phyloP scores from a whole-genome alignment of 768 basidiomycete species.

The Suillus subalutaceus region DNA sequence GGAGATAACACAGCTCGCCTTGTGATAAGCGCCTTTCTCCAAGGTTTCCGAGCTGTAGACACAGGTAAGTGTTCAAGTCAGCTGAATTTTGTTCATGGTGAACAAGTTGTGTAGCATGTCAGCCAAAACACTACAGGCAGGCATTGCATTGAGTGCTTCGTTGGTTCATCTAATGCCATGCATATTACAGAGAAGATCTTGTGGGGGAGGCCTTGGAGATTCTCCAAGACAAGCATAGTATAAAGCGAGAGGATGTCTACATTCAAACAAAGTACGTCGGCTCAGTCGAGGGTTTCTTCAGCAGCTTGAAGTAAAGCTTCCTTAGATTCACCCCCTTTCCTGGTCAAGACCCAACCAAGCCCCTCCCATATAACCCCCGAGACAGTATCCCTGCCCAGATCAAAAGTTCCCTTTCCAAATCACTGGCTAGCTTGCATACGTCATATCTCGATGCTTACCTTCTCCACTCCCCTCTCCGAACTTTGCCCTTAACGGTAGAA shows the following conservation, averaged over 20 bases:
- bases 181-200: conserved; percentile 63
- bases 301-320: conserved; percentile 2
- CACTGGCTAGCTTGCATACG: conserved; percentile 69
- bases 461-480: conserved; percentile 74
- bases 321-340: conserved; percentile 70
- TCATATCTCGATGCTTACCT: conserved; percentile 79
- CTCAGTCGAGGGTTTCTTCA: conserved; percentile 3
- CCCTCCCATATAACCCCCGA: conserved; percentile 71
- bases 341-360: conserved; percentile 72
- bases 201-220: conserved; percentile 73
- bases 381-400: conserved; percentile 62
- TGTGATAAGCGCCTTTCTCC: conserved; percentile 70
- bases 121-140: conserved; percentile 74
- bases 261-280: conserved; percentile 74
- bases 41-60: conserved; percentile 82
- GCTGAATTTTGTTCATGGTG: conserved; percentile 14
- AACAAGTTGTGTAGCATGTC: conserved; percentile 50
- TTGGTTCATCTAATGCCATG: neutral
- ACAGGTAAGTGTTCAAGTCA: conserved; percentile 54
- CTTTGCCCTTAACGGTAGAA: conserved; percentile 58
- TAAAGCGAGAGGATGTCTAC: conserved; percentile 71
- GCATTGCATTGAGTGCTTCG: conserved; percentile 12
- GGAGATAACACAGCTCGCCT: conserved; percentile 68
- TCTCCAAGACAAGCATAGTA: conserved; percentile 56
- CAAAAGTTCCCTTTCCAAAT: conserved; percentile 58